Evolutionary conservation across 2,329 filamentous ascomycete genomes (phyloP).

Genomic region (Fusarium graminum): DNA sequence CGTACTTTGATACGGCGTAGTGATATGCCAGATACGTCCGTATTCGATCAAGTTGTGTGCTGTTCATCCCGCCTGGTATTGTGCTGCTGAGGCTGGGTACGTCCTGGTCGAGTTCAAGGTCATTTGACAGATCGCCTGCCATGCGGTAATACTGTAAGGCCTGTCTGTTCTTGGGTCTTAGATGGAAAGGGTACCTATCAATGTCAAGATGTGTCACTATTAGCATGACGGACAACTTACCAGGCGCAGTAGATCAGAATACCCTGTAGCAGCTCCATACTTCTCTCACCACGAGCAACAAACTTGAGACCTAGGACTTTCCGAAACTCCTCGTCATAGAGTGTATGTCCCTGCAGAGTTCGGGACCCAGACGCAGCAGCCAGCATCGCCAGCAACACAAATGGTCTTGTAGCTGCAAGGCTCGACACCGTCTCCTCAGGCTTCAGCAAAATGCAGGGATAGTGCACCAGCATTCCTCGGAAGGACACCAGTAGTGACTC

Average conservation of each 20-base stretch:
- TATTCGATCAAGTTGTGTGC: slow-evolving; percentile 56
- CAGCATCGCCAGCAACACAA: slow-evolving; percentile 67
- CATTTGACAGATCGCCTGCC: slow-evolving; percentile 63
- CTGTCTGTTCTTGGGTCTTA: slow-evolving; percentile 65
- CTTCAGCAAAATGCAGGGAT: slow-evolving; percentile 60
- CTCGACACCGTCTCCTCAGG: slow-evolving; percentile 58
- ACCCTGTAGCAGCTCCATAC: slow-evolving; percentile 68
- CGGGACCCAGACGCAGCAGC: slow-evolving; percentile 62
- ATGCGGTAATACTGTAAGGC: slow-evolving; percentile 65
- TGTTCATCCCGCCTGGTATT: slow-evolving; percentile 11
- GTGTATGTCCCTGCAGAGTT: slow-evolving; percentile 64
- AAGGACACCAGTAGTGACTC: slow-evolving; percentile 61
- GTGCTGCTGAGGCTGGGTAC: slow-evolving; percentile 25
- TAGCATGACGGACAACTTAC: slow-evolving; percentile 52
- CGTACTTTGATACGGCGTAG: slow-evolving; percentile 59
- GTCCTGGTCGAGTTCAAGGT: slow-evolving; percentile 64
- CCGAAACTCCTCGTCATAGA: slow-evolving; percentile 70
- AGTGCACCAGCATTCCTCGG: slow-evolving; percentile 57
- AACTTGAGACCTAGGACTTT: slow-evolving; percentile 69
- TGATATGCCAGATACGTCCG: slow-evolving; percentile 62
- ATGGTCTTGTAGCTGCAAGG: slow-evolving; percentile 62
- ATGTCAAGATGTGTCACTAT: background rate
- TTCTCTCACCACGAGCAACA: slow-evolving; percentile 68
- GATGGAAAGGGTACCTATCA: slow-evolving; percentile 67
- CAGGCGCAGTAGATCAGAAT: slow-evolving; percentile 69